phyloP scores from a whole-genome alignment of 805 yeast genomes.

The Candida khao-thaluensis region DNA sequence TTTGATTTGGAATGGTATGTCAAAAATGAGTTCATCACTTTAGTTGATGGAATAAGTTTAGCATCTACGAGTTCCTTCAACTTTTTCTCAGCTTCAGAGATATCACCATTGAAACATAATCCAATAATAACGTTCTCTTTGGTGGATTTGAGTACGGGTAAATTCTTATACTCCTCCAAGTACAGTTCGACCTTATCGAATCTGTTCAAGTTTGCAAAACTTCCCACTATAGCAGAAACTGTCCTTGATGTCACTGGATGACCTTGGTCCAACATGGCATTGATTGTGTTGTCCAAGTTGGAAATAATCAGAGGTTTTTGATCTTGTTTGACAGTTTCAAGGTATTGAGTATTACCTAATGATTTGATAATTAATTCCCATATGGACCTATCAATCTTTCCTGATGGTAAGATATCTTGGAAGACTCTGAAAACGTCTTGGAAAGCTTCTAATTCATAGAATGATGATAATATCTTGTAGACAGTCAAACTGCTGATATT shows the following conservation, averaged over 20 bases:
- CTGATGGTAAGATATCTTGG: conserved; percentile 44
- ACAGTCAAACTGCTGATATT: conserved; percentile 5
- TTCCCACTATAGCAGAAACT: conserved; percentile 46
- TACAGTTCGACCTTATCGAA: conserved; percentile 43
- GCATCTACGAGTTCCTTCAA: conserved; percentile 38
- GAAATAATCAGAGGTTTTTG: conserved; percentile 22
- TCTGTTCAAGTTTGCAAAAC: conserved; percentile 42
- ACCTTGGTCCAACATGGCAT: conserved; percentile 29
- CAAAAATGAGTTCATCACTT: conserved; percentile 54
- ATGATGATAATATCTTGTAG: conserved; percentile 47
- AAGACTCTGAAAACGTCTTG: conserved; percentile 46
- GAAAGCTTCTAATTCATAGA: conserved; percentile 33
- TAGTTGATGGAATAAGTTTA: conserved; percentile 42
- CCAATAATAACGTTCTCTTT: conserved; percentile 49
- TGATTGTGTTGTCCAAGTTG: conserved; percentile 28
- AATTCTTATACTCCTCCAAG: conserved; percentile 28
- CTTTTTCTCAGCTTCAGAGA: conserved; percentile 45
- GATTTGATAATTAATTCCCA: conserved; percentile 64
- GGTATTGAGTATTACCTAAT: conserved; percentile 35
- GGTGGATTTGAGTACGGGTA: conserved; percentile 37
- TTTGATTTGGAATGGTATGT: conserved; percentile 37
- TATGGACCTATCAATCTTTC: conserved; percentile 32
- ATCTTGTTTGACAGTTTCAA: conserved; percentile 25
- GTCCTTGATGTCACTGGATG: conserved; percentile 43
- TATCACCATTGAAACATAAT: conserved; percentile 36